phyloP scores from a whole-genome alignment of 23 red algal species.

The Gracilaria caudata region DNA sequence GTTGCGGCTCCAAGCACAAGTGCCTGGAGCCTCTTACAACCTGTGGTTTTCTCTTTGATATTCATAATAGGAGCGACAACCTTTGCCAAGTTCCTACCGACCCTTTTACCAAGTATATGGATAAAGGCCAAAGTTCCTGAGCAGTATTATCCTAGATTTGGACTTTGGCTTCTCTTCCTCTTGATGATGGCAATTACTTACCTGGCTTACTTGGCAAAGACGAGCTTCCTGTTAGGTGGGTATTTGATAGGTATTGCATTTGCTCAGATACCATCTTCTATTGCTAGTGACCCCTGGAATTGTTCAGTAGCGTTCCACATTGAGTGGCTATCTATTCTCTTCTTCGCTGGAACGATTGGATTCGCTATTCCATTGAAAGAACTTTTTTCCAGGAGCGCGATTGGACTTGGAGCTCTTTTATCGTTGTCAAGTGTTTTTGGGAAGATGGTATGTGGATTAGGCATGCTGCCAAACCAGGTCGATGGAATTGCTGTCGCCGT shows the following conservation, averaged over 20 bases:
- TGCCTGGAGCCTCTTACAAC: slow-evolving; percentile 32
- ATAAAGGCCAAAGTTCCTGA: slow-evolving; percentile 5
- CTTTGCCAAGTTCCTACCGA: slow-evolving; percentile 32
- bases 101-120: background rate
- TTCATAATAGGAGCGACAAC: slow-evolving; percentile 31
- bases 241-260: slow-evolving; percentile 69
- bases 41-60: slow-evolving; percentile 37
- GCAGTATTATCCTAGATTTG: background rate
- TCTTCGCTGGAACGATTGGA: slow-evolving; percentile 64
- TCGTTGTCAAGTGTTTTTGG: slow-evolving; percentile 43
- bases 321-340: slow-evolving; percentile 43
- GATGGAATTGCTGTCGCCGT: slow-evolving; percentile 63
- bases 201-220: slow-evolving; percentile 39
- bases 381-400: slow-evolving; percentile 34
- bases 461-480: slow-evolving; percentile 28
- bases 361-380: slow-evolving; percentile 60
- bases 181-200: slow-evolving; percentile 20
- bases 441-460: slow-evolving; percentile 63
- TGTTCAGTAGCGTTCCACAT: background rate
- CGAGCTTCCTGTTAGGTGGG: slow-evolving; percentile 59
- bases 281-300: slow-evolving; percentile 39
- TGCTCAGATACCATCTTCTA: slow-evolving; percentile 11
- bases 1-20: slow-evolving; percentile 23
- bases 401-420: slow-evolving; percentile 59
- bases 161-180: slow-evolving; percentile 40